Evolutionary conservation across 805 yeast genomes (phyloP), one percentile per base, ranked within the genome.

Genomic region (Lipomyces japonicus): DNA sequence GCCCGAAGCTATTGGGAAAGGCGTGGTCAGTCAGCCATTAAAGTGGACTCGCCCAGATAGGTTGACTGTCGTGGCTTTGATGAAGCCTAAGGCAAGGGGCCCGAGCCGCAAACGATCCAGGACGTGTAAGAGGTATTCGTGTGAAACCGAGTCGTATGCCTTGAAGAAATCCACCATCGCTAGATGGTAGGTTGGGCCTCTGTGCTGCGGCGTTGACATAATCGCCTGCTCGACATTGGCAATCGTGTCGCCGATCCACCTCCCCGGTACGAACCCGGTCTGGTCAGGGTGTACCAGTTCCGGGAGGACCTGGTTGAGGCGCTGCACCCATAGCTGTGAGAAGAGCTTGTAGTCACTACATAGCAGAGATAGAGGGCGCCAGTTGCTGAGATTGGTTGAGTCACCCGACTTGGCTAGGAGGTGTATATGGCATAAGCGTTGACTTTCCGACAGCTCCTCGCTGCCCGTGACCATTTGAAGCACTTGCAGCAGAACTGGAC

Each of bases 241-340:
- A 16, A 42, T 24, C 12, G 46, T 7, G 16, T 42, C 41, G 14
- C 46, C 46, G 26, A 42, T 42, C 46, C 46, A 42, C 7, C 46
- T 7, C 5, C 42, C 46, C 4, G 24, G 41, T 4, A 42, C 26
- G 25, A 42, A 42, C 16, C 42, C 46, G 4, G 46, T 34, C 26
- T 42, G 46, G 26, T 30, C 41, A 5, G 41, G 26, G 7, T 32
- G 41, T 14, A 42, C 18, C 5, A 30, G 41, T 3, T 14, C 4
- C 4, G 46, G 46, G 18, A 42, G 38, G 19, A 35, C 4, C 3
- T 12, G 42, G 22, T 42, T 14, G 18, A 42, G 42, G 9, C 46
- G 24, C 19, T 16, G 24, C 5, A 42, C 46, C 30, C 42, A 32
- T n/a, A 7, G 16, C 5, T 32, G 46, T 18, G 42, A n/a, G 25